A percentile compares a stretch with the other conserved stretches of the same genome.
phyloP scores from a whole-genome alignment of 2,329 filamentous ascomycete species.

The Colletotrichum tabaci region DNA sequence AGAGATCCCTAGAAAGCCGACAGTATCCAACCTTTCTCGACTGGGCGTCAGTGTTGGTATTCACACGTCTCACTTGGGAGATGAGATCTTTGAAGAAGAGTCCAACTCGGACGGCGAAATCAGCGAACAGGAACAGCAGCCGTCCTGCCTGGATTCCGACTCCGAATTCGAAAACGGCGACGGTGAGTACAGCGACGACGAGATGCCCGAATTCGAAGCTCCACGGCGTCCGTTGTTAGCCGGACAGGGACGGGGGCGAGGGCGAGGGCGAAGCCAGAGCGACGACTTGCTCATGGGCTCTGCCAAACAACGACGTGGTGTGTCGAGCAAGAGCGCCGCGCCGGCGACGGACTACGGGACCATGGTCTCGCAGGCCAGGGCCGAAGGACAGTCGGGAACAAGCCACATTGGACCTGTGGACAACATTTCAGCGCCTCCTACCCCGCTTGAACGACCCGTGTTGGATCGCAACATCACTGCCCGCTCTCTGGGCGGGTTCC shows the following conservation, averaged over 20 bases:
- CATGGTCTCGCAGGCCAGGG: constrained; percentile 39
- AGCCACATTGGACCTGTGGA: constrained; percentile 23
- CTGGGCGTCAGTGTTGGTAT: constrained; percentile 80
- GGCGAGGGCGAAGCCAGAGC: constrained; percentile 40
- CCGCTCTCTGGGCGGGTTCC: constrained; percentile 35
- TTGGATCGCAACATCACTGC: constrained; percentile 35
- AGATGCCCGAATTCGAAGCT: constrained; percentile 43
- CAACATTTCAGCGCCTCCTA: constrained; percentile 37
- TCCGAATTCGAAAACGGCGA: constrained; percentile 53
- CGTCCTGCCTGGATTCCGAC: constrained; percentile 50
- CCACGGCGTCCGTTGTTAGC: constrained; percentile 42
- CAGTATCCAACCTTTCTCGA: constrained; percentile 64
- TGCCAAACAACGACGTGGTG: constrained; percentile 38
- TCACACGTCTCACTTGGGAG: constrained; percentile 79
- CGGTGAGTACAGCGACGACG: constrained; percentile 49
- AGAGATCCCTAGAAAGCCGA: constrained; percentile 74
- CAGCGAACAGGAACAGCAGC: constrained; percentile 56
- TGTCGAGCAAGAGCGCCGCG: constrained; percentile 29
- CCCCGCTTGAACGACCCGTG: constrained; percentile 32
- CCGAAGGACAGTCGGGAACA: constrained; percentile 33
- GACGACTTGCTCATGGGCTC: constrained; percentile 33
- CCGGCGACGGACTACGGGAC: constrained; percentile 47
- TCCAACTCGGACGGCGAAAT: constrained; percentile 53
- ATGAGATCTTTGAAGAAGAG: constrained; percentile 68
- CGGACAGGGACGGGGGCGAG: constrained; percentile 29